Evolutionary conservation across 768 basidiomycete genomes (phyloP).

Genomic region (Macrolepiota albuminosa): DNA sequence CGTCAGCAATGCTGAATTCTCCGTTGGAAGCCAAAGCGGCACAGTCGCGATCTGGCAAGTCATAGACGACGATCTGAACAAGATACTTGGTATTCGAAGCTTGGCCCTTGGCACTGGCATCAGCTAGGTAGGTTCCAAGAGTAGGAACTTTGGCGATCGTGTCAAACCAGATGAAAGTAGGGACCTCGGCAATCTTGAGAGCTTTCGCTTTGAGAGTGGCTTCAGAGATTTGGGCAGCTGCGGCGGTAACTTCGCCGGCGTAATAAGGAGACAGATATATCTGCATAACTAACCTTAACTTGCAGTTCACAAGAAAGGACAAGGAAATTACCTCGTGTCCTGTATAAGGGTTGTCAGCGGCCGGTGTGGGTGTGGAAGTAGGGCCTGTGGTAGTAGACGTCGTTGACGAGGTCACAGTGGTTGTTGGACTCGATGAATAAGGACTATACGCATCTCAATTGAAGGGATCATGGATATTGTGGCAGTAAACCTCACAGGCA

Average conservation of each 20-base stretch:
- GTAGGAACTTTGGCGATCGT: constrained; percentile 47
- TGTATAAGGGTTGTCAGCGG: constrained; percentile 49
- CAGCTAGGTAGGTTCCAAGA: constrained; percentile 53
- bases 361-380: not conserved
- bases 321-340: constrained; percentile 36
- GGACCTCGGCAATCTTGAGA: constrained; percentile 47
- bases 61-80: constrained; percentile 53
- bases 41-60: constrained; percentile 64
- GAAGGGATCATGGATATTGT: not conserved
- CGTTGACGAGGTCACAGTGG: not conserved
- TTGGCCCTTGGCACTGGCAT: constrained; percentile 39
- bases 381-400: not conserved
- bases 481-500: constrained; percentile 29
- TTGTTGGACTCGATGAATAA: constrained; percentile 7
- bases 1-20: constrained; percentile 56
- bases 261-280: constrained; percentile 54
- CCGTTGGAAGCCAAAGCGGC: constrained; percentile 62
- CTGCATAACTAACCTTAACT: constrained; percentile 18
- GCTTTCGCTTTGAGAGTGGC: constrained; percentile 48
- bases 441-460: constrained; percentile 9
- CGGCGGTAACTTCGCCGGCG: constrained; percentile 46
- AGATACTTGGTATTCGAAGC: constrained; percentile 42
- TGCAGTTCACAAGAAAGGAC: not conserved
- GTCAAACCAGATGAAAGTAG: constrained; percentile 65
- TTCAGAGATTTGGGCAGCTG: constrained; percentile 45